These are phyloP conservation scores for Amphirosellinia nigrospora DNA, from an alignment of 495 filamentous ascomycete species.

Conservation along the genomic window DNA sequence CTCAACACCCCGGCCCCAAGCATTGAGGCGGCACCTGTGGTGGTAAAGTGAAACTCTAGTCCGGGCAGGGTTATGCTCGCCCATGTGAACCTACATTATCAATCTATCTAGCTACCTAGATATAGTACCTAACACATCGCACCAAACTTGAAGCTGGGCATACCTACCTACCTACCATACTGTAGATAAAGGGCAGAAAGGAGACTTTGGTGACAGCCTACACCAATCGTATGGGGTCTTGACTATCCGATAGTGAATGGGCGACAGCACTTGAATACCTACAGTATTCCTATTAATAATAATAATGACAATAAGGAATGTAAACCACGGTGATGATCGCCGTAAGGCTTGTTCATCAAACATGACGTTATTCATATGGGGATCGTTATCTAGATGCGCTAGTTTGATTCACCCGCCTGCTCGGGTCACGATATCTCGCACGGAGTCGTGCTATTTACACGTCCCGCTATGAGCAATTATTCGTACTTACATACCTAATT, in stretches of 20 bases:
- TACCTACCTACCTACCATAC: too few species aligned
- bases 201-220: too few species aligned
- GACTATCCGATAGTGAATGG: not conserved
- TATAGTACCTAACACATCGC: not conserved
- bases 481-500: not conserved
- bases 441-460: not conserved
- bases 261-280: not conserved
- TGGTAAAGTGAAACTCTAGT: conserved; percentile 24
- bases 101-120: too few species aligned
- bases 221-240: not conserved
- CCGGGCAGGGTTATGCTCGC: conserved; percentile 6
- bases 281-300: not conserved
- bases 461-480: not conserved
- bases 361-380: conserved; percentile 1
- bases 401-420: conserved; percentile 4
- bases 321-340: conserved; percentile 8
- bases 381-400: conserved; percentile 3
- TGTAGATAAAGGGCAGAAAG: too few species aligned
- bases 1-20: conserved; percentile 15
- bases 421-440: not conserved
- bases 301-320: not conserved
- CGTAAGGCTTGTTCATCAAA: conserved; percentile 4
- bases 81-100: conserved; percentile 7
- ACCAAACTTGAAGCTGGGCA: not conserved
- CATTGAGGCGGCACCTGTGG: conserved; percentile 18